Conservation (phyloP, 106 monocot species). For the Dendrobium nobile region DNA sequence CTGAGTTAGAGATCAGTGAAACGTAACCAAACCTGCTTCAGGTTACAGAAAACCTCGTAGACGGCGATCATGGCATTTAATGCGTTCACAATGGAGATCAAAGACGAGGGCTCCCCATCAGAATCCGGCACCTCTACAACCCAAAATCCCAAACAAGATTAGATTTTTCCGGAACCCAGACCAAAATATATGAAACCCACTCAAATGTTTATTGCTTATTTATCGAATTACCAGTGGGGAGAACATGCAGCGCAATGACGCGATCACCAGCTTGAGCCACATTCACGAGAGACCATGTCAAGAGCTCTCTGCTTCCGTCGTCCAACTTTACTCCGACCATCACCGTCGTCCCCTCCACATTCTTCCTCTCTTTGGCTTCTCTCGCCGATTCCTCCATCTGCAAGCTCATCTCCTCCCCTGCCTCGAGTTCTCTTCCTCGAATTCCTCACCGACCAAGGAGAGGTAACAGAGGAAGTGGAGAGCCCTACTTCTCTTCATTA, state of each 20-base stretch:
- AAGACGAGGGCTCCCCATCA: neutral
- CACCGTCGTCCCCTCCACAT: slow-evolving; percentile 17
- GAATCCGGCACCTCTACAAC: slow-evolving; percentile 7
- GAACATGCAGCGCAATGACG: slow-evolving; percentile 50
- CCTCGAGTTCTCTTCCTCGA: neutral
- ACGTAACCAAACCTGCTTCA: slow-evolving; percentile 10
- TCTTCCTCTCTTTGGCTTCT: neutral
- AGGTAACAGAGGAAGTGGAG: neutral
- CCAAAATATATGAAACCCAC: neutral
- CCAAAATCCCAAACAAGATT: neutral
- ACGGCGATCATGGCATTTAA: slow-evolving; percentile 9
- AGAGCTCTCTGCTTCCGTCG: slow-evolving; percentile 39
- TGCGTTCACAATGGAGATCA: neutral
- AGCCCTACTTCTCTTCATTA: neutral
- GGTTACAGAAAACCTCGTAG: slow-evolving; percentile 12
- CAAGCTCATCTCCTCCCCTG: neutral
- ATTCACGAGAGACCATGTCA: slow-evolving; percentile 70
- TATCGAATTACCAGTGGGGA: slow-evolving; percentile 11
- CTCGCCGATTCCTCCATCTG: neutral
- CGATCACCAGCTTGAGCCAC: slow-evolving; percentile 39
- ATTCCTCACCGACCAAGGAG: neutral
- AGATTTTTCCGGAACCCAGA: neutral
- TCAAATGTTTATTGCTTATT: neutral
- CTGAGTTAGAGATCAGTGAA: neutral
- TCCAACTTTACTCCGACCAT: slow-evolving; percentile 56